phyloP scores from a whole-genome alignment of 768 basidiomycete genomes.

The Suillus paluster region DNA sequence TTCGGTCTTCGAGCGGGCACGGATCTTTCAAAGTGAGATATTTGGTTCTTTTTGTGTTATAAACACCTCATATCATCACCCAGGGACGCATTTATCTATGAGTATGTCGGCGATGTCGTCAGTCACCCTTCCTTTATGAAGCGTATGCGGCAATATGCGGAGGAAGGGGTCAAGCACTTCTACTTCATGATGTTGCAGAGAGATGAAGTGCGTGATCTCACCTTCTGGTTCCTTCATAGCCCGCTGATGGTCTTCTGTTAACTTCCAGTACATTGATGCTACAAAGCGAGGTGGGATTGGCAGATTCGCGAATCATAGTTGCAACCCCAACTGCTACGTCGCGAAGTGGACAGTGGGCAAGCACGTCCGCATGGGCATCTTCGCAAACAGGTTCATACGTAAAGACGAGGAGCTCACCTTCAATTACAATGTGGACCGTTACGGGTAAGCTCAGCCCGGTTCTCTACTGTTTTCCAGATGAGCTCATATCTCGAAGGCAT shows the following conservation, averaged over 20 bases:
- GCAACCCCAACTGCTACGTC: conserved; percentile 96
- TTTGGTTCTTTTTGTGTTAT: conserved; percentile 1
- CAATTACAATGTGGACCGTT: conserved; percentile 99
- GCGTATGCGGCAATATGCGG: conserved; percentile 92
- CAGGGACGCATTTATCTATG: conserved; percentile 94
- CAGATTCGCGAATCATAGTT: conserved; percentile 97
- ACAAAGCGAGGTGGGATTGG: conserved; percentile 97
- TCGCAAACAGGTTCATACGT: conserved; percentile 80
- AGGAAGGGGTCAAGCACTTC: conserved; percentile 93
- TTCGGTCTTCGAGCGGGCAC: conserved; percentile 84
- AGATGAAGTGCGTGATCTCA: conserved; percentile 74
- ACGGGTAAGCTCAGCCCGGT: conserved; percentile 72
- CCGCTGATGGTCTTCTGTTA: background rate
- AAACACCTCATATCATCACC: conserved; percentile 11
- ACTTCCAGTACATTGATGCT: conserved; percentile 90
- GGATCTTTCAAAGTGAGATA: conserved; percentile 64
- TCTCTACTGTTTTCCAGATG: background rate
- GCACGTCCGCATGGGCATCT: conserved; percentile 96
- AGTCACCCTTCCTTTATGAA: conserved; percentile 85
- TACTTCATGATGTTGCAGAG: conserved; percentile 99
- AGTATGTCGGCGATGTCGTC: conserved; percentile 97
- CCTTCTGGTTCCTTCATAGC: background rate
- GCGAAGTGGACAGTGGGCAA: conserved; percentile 96
- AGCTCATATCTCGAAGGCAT: conserved; percentile 58
- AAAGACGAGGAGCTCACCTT: conserved; percentile 93